Percentiles rank a stretch among this genome's conserved stretches.
phyloP scores from a whole-genome alignment of 106 monocot species.

The Narthecium ossifragum region DNA sequence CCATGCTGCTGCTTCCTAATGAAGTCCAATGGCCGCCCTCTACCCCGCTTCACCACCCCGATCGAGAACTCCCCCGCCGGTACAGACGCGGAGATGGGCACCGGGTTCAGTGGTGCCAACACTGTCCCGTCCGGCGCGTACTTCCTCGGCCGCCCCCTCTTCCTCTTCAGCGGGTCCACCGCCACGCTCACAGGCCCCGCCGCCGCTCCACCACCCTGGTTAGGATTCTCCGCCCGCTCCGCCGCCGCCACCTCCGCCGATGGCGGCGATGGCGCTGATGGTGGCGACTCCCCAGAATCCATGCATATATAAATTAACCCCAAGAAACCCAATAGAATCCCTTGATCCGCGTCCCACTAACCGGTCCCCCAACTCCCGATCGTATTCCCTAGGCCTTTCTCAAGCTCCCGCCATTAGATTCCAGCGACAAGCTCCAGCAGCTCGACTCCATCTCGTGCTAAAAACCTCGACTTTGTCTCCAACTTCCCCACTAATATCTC shows the following conservation, averaged over 20 bases:
- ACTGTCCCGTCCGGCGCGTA: slow-evolving; percentile 73
- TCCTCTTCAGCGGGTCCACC: slow-evolving; percentile 32
- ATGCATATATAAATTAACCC: slow-evolving; percentile 25
- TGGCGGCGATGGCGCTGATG: slow-evolving; percentile 1
- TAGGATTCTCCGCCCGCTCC: slow-evolving; percentile 7
- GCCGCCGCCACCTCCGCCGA: slow-evolving; percentile 8
- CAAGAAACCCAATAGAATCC: background rate
- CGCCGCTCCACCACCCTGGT: background rate
- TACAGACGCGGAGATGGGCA: slow-evolving; percentile 64
- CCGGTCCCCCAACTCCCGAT: background rate
- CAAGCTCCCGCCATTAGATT: slow-evolving; percentile 9
- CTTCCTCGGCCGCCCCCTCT: slow-evolving; percentile 76
- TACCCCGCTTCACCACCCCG: slow-evolving; percentile 40
- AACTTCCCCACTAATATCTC: background rate
- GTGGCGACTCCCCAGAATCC: slow-evolving; percentile 20
- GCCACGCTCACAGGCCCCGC: slow-evolving; percentile 7
- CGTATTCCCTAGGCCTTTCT: background rate
- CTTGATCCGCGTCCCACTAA: background rate
- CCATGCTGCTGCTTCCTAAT: slow-evolving; percentile 35
- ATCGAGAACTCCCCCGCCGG: slow-evolving; percentile 45
- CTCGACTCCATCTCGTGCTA: background rate
- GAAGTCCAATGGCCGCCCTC: slow-evolving; percentile 59
- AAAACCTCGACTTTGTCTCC: background rate
- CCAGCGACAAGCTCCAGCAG: slow-evolving; percentile 2
- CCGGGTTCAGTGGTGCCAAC: slow-evolving; percentile 46